Conservation (phyloP, 2,329 filamentous ascomycete species). For the Mycosphaerella sp. region DNA sequence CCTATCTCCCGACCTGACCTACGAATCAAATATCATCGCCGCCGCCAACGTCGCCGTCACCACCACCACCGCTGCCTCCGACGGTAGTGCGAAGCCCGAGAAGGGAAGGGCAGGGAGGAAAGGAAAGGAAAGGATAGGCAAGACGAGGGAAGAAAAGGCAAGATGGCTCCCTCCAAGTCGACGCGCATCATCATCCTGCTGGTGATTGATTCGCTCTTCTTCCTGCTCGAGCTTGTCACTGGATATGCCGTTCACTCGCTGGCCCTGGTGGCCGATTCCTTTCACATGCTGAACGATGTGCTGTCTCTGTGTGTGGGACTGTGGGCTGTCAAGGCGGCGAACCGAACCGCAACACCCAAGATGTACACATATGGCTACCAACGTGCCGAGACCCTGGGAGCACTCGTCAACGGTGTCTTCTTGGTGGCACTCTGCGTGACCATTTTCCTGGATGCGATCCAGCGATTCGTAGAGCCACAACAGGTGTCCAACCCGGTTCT, state of each 20-base stretch:
- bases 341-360: conserved; percentile 59
- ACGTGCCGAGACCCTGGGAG: conserved; percentile 91
- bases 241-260: conserved; percentile 86
- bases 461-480: conserved; percentile 85
- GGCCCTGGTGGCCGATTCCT: conserved; percentile 90
- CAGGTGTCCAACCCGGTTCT: conserved; percentile 77
- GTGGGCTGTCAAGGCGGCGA: conserved; percentile 89
- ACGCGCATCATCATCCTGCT: conserved; percentile 90
- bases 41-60: too few species aligned
- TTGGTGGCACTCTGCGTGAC: conserved; percentile 92
- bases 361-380: conserved; percentile 98
- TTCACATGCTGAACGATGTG: conserved; percentile 99
- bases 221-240: conserved; percentile 77
- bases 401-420: conserved; percentile 96
- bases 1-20: too few species aligned
- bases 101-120: too few species aligned
- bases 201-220: conserved; percentile 81
- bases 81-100: too few species aligned
- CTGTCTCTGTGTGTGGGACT: conserved; percentile 86
- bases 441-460: conserved; percentile 91
- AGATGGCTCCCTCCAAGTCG: conserved; percentile 85
- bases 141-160: conserved; percentile 13
- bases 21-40: too few species aligned
- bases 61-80: too few species aligned
- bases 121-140: not conserved